Conservation (phyloP, 768 basidiomycete species). For the Holtermanniella nyarrowii region DNA sequence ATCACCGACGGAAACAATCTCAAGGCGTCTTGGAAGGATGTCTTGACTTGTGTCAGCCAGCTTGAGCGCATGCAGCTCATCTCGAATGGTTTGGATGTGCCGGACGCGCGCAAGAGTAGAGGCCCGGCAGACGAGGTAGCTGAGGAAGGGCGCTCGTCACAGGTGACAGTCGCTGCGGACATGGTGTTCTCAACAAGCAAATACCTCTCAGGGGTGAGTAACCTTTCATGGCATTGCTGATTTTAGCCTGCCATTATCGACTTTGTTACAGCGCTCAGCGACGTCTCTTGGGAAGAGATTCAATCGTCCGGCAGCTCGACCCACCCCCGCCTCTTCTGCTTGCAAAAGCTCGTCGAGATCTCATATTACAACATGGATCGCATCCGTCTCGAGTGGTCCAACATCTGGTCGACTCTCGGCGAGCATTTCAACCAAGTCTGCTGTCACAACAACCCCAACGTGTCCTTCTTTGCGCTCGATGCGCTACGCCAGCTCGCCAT, state of each 20-base stretch:
- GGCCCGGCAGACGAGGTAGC: conserved; percentile 75
- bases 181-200: conserved; percentile 98
- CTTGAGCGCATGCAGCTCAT: conserved; percentile 98
- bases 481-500: conserved; percentile 92
- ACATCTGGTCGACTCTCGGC: conserved; percentile 93
- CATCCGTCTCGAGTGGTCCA: conserved; percentile 96
- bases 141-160: conserved; percentile 90
- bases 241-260: conserved; percentile 86
- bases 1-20: conserved; percentile 94
- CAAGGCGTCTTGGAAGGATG: conserved; percentile 92
- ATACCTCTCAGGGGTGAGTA: conserved; percentile 79
- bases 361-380: conserved; percentile 99
- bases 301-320: conserved; percentile 91
- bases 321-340: conserved; percentile 86
- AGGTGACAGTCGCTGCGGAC: conserved; percentile 96
- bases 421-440: conserved; percentile 99
- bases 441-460: conserved; percentile 93
- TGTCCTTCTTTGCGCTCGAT: conserved; percentile 92
- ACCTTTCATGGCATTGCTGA: background rate
- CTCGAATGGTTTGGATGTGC: conserved; percentile 74
- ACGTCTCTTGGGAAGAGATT: conserved; percentile 99
- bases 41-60: conserved; percentile 93
- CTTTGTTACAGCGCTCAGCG: conserved; percentile 89
- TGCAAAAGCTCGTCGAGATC: conserved; percentile 96
- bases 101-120: conserved; percentile 69